These are phyloP conservation scores for Fusarium ambrosium DNA, from an alignment of 2,329 filamentous ascomycete species.

Conservation along the genomic window DNA sequence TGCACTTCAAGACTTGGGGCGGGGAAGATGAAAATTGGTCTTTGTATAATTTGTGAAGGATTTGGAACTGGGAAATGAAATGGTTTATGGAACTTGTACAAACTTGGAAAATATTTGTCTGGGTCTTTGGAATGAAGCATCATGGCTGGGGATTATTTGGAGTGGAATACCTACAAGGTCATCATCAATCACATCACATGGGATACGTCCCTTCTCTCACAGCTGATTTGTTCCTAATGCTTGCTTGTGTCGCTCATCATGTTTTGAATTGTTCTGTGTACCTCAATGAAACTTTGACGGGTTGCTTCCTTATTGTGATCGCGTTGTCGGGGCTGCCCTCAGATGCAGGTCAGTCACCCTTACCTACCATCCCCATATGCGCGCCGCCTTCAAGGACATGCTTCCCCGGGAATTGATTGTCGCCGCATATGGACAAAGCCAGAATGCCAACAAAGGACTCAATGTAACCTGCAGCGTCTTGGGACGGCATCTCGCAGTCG, in stretches of 20 bases:
- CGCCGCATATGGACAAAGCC: background rate
- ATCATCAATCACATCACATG: background rate
- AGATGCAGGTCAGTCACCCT: background rate
- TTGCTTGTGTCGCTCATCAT: background rate
- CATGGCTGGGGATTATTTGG: background rate
- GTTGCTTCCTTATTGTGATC: background rate
- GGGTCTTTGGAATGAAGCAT: background rate
- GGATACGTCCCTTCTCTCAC: background rate
- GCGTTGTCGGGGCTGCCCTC: background rate
- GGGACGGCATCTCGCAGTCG: background rate
- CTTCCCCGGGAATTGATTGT: background rate
- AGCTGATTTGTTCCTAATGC: background rate
- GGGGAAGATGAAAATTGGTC: background rate
- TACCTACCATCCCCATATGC: background rate
- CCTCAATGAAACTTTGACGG: no score
- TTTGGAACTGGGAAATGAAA: background rate
- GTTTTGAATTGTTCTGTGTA: background rate
- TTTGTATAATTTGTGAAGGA: background rate
- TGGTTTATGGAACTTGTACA: background rate
- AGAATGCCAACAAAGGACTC: background rate
- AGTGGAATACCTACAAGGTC: background rate
- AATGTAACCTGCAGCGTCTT: background rate
- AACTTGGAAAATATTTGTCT: background rate
- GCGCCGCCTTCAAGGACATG: background rate
- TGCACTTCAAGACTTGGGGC: background rate